phyloP scores from a whole-genome alignment of 1,284 basidiomycete species.

The Austroboletus sp. region DNA sequence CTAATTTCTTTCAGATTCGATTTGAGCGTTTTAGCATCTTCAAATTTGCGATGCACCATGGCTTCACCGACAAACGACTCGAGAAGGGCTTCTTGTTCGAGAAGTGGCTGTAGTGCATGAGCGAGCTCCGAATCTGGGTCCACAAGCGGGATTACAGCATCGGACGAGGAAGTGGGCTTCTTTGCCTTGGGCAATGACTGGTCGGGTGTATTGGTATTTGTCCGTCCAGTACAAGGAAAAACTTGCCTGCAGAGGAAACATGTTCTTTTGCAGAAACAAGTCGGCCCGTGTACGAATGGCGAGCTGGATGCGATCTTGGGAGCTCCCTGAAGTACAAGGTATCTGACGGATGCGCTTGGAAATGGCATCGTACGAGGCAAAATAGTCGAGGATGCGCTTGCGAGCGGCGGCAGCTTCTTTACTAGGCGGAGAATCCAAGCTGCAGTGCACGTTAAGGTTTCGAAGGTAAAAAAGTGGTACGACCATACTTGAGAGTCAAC shows the following conservation, averaged over 20 bases:
- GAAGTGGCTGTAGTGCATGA: conserved; percentile 68
- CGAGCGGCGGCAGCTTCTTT: conserved; percentile 65
- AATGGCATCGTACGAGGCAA: conserved; percentile 82
- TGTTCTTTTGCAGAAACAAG: conserved; percentile 81
- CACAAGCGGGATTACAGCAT: conserved; percentile 31
- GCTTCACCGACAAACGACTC: conserved; percentile 81
- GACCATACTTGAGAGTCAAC: conserved; percentile 45
- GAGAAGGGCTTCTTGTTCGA: conserved; percentile 85
- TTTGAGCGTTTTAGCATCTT: conserved; percentile 77
- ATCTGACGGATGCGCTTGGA: conserved; percentile 77
- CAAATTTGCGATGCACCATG: conserved; percentile 78
- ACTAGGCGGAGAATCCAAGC: conserved; percentile 55
- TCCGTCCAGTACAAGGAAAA: not conserved
- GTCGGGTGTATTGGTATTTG: conserved; percentile 3
- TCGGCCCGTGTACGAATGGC: conserved; percentile 77
- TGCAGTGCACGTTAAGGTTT: conserved; percentile 18
- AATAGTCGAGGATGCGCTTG: conserved; percentile 75
- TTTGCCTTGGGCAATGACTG: conserved; percentile 61
- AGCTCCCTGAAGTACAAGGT: conserved; percentile 58
- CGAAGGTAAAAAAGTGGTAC: not conserved
- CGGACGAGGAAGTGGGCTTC: conserved; percentile 28
- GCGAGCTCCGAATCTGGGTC: conserved; percentile 68
- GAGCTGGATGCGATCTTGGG: conserved; percentile 77
- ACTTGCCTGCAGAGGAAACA: conserved; percentile 72
- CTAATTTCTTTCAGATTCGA: conserved; percentile 72